Base-by-base conservation (phyloP, 1,284 basidiomycete species). In the Marasmius fiardii region DNA sequence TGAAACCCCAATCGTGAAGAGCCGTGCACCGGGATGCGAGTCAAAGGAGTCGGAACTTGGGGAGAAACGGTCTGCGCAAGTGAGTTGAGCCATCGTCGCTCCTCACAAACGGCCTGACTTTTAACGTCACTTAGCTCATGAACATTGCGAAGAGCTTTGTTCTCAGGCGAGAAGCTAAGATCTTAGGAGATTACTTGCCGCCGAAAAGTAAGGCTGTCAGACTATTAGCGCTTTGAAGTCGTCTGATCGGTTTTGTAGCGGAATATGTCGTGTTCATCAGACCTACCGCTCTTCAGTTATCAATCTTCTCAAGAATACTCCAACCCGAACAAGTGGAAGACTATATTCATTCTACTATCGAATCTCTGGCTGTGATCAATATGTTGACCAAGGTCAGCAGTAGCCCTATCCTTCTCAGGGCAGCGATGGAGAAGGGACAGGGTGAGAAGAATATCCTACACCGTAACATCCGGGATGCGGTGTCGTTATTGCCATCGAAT, bases 251-350 rank as follows among this genome's bases (percentile, higher is more conserved):
- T 37, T 31, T 21, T 24, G 5, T 61, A 96, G 94, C 90, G 65
- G 95, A 98, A 84, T 97, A 95, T 66, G 90, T 95, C 11, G 86
- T 98, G 5, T 98, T 97, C 67, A 79, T 96, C 24, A 87, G 86
- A 2, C 94, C 95, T 0, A 93, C 93, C 0, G 58, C 73, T 20
- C 74, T 96, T 20, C 96, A 99, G 66, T 73, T 92, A 2, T 78
- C 83, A 4, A 89, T 98, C 60, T 95, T 96, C 64, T 73, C 79
- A 18, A 84, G 82, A 50, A 85, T 98, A 14, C 77, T 95, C 8
- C 77, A 83, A 26, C 85, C 88, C 0, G 83, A 85, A 55, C 83
- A 80, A 62, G 71, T 88, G 28, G 83, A 85, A 62, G 81, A 79
- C 55, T 77, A 89, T 21, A 82, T 83, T 43, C 80, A 82, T 53